Percentiles rank a stretch among this genome's conserved stretches.
Conservation (phyloP, 352 stramenopile genomes). For the Phytopythium litorale region DNA sequence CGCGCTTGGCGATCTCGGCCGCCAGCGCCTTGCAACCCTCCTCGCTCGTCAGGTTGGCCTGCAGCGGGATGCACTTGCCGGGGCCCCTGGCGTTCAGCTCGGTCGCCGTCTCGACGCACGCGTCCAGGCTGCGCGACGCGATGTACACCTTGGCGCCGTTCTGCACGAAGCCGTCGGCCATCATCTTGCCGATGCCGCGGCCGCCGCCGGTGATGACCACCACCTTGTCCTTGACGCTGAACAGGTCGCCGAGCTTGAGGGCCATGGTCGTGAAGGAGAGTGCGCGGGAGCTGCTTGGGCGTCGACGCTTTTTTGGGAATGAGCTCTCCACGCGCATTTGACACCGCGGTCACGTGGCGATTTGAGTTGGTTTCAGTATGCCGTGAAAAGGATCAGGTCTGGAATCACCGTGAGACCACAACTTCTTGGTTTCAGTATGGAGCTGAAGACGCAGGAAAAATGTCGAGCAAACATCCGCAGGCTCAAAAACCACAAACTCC, state of each 20-base stretch:
- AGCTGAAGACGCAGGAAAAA: neutral
- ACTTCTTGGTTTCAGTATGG: too few relatives aligned
- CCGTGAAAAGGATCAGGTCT: neutral
- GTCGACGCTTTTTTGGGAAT: neutral
- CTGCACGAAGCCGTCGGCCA: constrained; percentile 89
- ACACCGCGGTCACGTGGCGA: neutral
- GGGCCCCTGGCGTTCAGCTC: constrained; percentile 51
- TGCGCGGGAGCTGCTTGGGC: neutral
- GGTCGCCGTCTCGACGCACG: constrained; percentile 66
- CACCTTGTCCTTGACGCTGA: constrained; percentile 58
- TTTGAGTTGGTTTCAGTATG: neutral
- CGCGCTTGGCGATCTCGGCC: constrained; percentile 66
- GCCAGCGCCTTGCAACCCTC: constrained; percentile 32
- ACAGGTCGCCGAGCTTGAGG: constrained; percentile 44
- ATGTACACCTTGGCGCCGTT: constrained; percentile 93
- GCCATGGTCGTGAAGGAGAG: neutral
- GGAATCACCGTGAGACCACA: neutral
- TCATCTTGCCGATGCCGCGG: constrained; percentile 94
- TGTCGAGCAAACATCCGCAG: constrained; percentile 2
- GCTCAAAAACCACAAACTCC: constrained; percentile 1
- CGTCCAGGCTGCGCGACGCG: constrained; percentile 79
- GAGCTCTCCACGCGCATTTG: neutral
- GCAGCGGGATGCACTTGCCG: constrained; percentile 57
- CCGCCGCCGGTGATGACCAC: constrained; percentile 93
- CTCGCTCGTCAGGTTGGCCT: constrained; percentile 23